A percentile compares a stretch with the other conserved stretches of the same genome.
These are phyloP conservation scores for Xylariaceae sp. DNA, from an alignment of 2,329 filamentous ascomycete species.

Conservation along the genomic window DNA sequence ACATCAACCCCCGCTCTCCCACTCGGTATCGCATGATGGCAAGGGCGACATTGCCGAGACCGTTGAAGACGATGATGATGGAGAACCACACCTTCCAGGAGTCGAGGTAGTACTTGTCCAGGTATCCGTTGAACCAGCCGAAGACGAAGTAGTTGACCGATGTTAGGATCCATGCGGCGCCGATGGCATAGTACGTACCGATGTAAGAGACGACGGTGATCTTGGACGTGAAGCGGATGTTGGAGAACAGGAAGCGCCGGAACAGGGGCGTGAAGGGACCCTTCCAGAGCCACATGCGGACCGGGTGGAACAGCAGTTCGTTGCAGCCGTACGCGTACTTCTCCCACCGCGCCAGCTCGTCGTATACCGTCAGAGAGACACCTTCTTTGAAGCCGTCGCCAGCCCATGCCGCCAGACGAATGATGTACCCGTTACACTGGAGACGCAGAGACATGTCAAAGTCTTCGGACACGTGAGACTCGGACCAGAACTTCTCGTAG, in stretches of 20 bases:
- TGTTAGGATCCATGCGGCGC: constrained; percentile 60
- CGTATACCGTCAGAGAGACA: constrained; percentile 67
- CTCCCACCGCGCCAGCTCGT: constrained; percentile 66
- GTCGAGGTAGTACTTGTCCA: constrained; percentile 63
- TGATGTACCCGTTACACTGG: constrained; percentile 61
- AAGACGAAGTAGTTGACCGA: constrained; percentile 65
- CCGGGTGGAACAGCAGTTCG: constrained; percentile 64
- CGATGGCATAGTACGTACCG: constrained; percentile 65
- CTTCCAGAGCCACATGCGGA: constrained; percentile 54
- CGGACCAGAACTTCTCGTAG: constrained; percentile 67
- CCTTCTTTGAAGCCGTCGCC: constrained; percentile 67
- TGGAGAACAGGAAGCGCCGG: constrained; percentile 51
- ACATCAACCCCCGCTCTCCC: constrained; percentile 56
- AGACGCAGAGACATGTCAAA: constrained; percentile 71
- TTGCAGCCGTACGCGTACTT: constrained; percentile 70
- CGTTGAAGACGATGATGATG: constrained; percentile 73
- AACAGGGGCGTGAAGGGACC: constrained; percentile 64
- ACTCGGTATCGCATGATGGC: constrained; percentile 68
- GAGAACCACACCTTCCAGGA: constrained; percentile 75
- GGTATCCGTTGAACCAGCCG: constrained; percentile 63
- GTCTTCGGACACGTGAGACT: constrained; percentile 70
- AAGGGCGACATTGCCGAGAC: constrained; percentile 65
- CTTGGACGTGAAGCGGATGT: constrained; percentile 61
- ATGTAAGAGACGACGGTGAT: constrained; percentile 58
- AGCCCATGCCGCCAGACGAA: constrained; percentile 65